Base-by-base conservation (phyloP, 371 early-diverging fungal genomes). In the Syncephalastrum sp. region DNA sequence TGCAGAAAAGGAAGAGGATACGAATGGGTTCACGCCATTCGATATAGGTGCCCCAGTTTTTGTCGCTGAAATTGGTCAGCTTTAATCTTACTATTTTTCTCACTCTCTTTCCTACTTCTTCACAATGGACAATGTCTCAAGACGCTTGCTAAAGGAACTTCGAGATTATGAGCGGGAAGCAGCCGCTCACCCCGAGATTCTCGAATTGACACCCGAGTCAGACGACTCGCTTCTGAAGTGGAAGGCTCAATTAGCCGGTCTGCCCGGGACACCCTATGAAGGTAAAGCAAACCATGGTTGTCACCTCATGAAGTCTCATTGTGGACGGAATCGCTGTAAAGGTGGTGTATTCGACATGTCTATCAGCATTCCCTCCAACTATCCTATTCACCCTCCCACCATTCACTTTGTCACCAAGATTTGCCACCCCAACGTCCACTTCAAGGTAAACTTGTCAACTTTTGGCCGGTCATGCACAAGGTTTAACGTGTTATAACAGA, bases 201-300 rank as follows among this genome's bases (percentile, higher is more conserved):
- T 75, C 45, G 66, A 77, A 29, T 72, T 91, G 5, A 63, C 74
- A 42, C 92, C 91, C 17, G 59, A 77, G 24, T 68, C 77, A 38
- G 94, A 94, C 68, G 90, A 91, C 43, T 82, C 95, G 63, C 73
- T 99, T 24, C 79, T 91, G 38, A 71, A 75, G 21, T 99, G 99
- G 99, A 79, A 79, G 42, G 98, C 96, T 4, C 77, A 86, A 48
- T 64, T 99, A 44, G 77, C 78, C 3, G 96, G 97, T 7, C 87
- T 92, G 7, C 61, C 74, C 7, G 92, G 87, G 47, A 89, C 95
- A 43, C 89, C 95, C 5, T 99, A 96, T 67, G 86, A 91, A 71
- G 86, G 85, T 82, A 54, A 57, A 38, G 15, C 1, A 12, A 42
- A 7, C 2, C 23, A 24, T 55, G 3, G 47, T 5, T 56, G 5